Evolutionary conservation across 108 stramenopile genomes (phyloP), one percentile per base, ranked within the genome.

Genomic region (Mediolabrus comicus): DNA sequence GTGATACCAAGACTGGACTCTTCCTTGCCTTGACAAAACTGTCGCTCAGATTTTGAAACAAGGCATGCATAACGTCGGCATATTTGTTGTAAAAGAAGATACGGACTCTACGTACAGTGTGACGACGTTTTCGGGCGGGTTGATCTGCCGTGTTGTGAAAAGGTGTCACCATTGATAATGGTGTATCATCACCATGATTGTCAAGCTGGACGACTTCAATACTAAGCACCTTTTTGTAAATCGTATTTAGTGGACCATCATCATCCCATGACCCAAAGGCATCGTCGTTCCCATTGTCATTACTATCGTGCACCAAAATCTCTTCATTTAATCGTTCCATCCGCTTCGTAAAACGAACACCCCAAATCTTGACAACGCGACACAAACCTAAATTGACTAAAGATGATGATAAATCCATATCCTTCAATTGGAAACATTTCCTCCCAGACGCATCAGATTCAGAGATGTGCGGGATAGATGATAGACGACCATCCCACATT

Each of bases 71-170:
- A 3, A 53, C 63, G 12, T 70, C 59, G 25, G 91, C 91, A 64
- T 89, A 92, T 1, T 53, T 32, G 27, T 81, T 74, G 62, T 92
- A 92, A 38, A 89, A 83, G 49, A 86, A 92, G 8, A 92, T 65
- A 0, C 72, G 74, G 9, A 86, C 72, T 25, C 82, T 54, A 36
- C 64, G 72, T 6, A 77, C 71, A 13, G 39, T 19, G 29, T 80
- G 75, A 32, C 75, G 79, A 30, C 75, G 55, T 56, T 65, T 70
- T n/a, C 79, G 53, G 12, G 27, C 22, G 34, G n/a, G 11, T 41
- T 14, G 24, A 64, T 46, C 22, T 61, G 65, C 30, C 39, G 46
- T 35, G 67, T 49, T 33, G 33, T 33, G 19, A 8, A 6, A 49
- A n/a, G 77, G 64, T 11, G 61, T 55, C 5, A 65, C 61, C 16